Percentiles rank a stretch among this genome's conserved stretches.
Evolutionary conservation across 2,329 filamentous ascomycete species (phyloP).

Genomic region (Pseudogymnoascus sp.): DNA sequence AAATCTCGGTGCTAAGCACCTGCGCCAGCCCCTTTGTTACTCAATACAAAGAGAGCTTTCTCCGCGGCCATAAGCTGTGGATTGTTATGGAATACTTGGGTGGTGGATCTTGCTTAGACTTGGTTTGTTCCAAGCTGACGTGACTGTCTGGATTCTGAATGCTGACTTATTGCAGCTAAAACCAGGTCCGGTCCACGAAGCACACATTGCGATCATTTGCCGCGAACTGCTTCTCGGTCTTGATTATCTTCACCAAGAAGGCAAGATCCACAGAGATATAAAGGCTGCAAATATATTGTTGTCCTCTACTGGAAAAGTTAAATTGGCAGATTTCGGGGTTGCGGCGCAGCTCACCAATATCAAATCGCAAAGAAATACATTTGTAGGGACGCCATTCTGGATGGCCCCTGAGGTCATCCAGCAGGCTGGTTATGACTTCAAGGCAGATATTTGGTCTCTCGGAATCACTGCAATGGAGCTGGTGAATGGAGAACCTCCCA

Average conservation of each 20-base stretch:
- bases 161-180: slow-evolving; percentile 56
- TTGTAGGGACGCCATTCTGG: slow-evolving; percentile 96
- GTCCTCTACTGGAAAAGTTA: slow-evolving; percentile 84
- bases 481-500: slow-evolving; percentile 80
- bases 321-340: slow-evolving; percentile 94
- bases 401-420: slow-evolving; percentile 95
- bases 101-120: slow-evolving; percentile 87
- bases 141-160: neutral
- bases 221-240: slow-evolving; percentile 83
- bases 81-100: slow-evolving; percentile 99
- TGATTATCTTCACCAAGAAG: slow-evolving; percentile 87
- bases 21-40: slow-evolving; percentile 92
- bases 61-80: slow-evolving; percentile 96
- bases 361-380: slow-evolving; percentile 94
- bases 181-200: slow-evolving; percentile 80
- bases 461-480: slow-evolving; percentile 90
- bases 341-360: slow-evolving; percentile 95
- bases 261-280: slow-evolving; percentile 94
- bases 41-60: slow-evolving; percentile 91
- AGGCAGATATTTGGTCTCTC: slow-evolving; percentile 88
- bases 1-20: slow-evolving; percentile 90
- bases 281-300: slow-evolving; percentile 95
- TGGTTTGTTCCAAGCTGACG: slow-evolving; percentile 47
- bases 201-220: slow-evolving; percentile 89
- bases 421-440: slow-evolving; percentile 76